phyloP scores from a whole-genome alignment of 352 stramenopile genomes.

The Aphanomyces invadans region DNA sequence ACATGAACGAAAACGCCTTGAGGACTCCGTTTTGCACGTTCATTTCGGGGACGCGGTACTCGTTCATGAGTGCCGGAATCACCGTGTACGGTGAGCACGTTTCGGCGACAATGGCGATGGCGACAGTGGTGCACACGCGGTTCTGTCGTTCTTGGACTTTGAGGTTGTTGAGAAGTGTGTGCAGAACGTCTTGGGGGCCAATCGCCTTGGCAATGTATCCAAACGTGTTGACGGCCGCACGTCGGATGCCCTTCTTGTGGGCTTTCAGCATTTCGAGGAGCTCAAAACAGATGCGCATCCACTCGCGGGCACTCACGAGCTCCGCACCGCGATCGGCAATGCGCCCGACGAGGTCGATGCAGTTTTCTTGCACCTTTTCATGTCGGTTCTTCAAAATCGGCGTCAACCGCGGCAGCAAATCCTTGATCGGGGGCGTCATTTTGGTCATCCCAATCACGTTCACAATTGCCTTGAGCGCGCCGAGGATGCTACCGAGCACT shows the following conservation, averaged over 20 bases:
- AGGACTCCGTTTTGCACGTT: conserved; percentile 99
- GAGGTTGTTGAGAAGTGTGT: conserved; percentile 98
- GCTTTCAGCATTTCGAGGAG: conserved; percentile 99
- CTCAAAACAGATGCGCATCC: conserved; percentile 99
- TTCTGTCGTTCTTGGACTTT: conserved; percentile 99
- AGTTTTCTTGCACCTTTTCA: conserved; percentile 99
- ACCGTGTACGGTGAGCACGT: conserved; percentile 99
- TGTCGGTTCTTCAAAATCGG: conserved; percentile 99
- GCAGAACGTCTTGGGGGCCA: conserved; percentile 97
- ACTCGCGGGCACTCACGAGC: conserved; percentile 97
- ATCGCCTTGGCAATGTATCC: conserved; percentile 99
- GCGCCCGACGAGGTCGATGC: conserved; percentile 96
- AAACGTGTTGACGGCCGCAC: conserved; percentile 98
- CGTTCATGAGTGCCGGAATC: conserved; percentile 98
- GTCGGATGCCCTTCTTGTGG: conserved; percentile 98
- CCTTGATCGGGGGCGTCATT: conserved; percentile 98
- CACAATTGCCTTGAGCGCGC: conserved; percentile 97
- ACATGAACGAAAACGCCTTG: conserved; percentile 99
- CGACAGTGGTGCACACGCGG: conserved; percentile 98
- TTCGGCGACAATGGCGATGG: conserved; percentile 99
- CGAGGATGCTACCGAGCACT: conserved; percentile 97
- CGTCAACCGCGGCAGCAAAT: conserved; percentile 96
- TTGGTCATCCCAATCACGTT: conserved; percentile 99
- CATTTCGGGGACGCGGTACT: conserved; percentile 98
- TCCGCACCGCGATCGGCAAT: conserved; percentile 97